Conservation (phyloP, 2,329 filamentous ascomycete genomes). For the Neoascochyta sp. region DNA sequence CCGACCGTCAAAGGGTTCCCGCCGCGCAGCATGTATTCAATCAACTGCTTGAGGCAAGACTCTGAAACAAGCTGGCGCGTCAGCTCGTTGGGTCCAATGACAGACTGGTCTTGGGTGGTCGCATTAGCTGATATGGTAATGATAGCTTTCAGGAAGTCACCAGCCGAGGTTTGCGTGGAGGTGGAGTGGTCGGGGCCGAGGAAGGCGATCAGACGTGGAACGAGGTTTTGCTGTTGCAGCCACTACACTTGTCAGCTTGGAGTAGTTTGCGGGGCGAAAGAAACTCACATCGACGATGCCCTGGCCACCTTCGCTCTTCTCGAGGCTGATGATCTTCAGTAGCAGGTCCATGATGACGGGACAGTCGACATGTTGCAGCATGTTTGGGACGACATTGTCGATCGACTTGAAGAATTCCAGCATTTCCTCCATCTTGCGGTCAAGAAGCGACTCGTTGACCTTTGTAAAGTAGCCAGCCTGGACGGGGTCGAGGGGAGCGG, state of each 20-base stretch:
- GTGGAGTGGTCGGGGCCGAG: constrained; percentile 80
- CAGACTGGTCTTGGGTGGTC: constrained; percentile 97
- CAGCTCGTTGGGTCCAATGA: constrained; percentile 94
- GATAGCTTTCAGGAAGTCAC: constrained; percentile 96
- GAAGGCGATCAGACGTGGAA: constrained; percentile 82
- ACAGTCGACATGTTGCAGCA: constrained; percentile 91
- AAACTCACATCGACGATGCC: constrained; percentile 83
- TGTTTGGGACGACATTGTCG: constrained; percentile 74
- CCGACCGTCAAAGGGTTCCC: constrained; percentile 94
- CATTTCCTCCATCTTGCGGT: constrained; percentile 98
- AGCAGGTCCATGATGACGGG: constrained; percentile 98
- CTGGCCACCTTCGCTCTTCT: constrained; percentile 85
- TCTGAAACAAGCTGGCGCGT: constrained; percentile 91
- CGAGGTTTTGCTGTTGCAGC: constrained; percentile 84
- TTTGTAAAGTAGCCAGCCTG: constrained; percentile 99
- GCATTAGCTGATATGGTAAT: constrained; percentile 98
- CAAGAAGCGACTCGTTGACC: constrained; percentile 94
- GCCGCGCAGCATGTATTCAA: constrained; percentile 85
- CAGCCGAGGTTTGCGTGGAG: constrained; percentile 91
- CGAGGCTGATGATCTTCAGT: constrained; percentile 93
- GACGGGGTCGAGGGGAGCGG: constrained; percentile 83
- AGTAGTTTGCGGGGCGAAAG: not conserved
- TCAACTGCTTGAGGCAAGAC: constrained; percentile 76
- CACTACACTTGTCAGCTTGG: constrained; percentile 55
- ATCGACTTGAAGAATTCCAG: constrained; percentile 80